phyloP scores from a whole-genome alignment of 805 yeast species.

The Ogataea paraovalis region DNA sequence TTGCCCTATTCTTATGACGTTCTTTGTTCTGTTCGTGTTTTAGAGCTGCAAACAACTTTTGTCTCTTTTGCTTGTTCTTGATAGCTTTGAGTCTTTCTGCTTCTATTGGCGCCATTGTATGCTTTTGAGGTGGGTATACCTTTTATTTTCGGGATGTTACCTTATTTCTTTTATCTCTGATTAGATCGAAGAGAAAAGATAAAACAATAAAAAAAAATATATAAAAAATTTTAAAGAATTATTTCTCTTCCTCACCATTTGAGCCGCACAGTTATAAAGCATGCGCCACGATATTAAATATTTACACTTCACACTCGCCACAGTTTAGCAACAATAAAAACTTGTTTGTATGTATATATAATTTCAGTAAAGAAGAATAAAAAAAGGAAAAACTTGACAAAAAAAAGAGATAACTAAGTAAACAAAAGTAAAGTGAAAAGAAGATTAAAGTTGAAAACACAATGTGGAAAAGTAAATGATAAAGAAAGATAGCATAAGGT shows the following conservation, averaged over 20 bases:
- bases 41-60: conserved; percentile 66
- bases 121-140: neutral
- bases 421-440: too few relatives aligned
- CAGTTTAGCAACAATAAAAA: neutral
- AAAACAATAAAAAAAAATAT: too few relatives aligned
- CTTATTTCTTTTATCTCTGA: neutral
- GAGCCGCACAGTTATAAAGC: neutral
- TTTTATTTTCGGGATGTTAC: too few relatives aligned
- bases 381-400: neutral
- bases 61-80: conserved; percentile 76
- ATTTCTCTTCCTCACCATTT: neutral
- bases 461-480: too few relatives aligned
- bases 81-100: conserved; percentile 42
- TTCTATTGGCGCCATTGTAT: conserved; percentile 30
- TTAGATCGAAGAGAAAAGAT: too few relatives aligned
- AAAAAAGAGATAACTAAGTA: neutral
- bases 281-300: too few relatives aligned
- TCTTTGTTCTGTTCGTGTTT: conserved; percentile 73
- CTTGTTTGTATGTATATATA: neutral
- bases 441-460: too few relatives aligned
- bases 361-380: neutral
- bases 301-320: too few relatives aligned
- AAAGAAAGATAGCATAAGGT: too few relatives aligned
- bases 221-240: too few relatives aligned
- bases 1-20: conserved; percentile 72